These are phyloP conservation scores for Lojkania enalia DNA, from an alignment of 2,329 filamentous ascomycete genomes.

Conservation along the genomic window DNA sequence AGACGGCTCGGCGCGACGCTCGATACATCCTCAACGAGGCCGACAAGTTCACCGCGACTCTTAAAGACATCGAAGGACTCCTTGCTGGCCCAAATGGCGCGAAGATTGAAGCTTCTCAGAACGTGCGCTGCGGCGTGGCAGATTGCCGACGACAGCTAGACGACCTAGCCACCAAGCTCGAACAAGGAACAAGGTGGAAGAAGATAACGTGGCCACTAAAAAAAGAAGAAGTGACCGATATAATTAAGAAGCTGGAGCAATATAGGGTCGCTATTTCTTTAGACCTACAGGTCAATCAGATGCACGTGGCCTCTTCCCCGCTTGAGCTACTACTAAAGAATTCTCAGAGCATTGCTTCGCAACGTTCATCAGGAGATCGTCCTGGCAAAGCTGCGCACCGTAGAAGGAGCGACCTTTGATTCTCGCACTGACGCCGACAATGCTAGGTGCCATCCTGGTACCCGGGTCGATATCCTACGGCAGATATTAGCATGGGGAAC, in stretches of 20 bases:
- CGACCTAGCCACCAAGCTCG: constrained; percentile 6
- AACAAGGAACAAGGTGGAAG: too few species aligned
- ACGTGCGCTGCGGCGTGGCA: constrained; percentile 2
- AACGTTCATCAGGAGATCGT: too few species aligned
- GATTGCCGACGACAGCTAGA: constrained; percentile 6
- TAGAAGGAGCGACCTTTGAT: neutral
- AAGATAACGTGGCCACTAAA: too few species aligned
- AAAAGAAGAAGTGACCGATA: too few species aligned
- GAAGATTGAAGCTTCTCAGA: constrained; percentile 7
- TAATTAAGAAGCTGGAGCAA: too few species aligned
- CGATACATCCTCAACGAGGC: constrained; percentile 6
- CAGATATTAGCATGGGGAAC: constrained; percentile 10
- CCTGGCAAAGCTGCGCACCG: too few species aligned
- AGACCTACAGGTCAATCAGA: too few species aligned
- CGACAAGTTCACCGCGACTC: constrained; percentile 4
- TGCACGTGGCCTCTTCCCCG: too few species aligned
- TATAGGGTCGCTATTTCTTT: too few species aligned
- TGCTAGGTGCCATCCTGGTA: neutral
- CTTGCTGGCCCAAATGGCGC: constrained; percentile 6
- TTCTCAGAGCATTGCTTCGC: too few species aligned
- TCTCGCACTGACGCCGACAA: neutral
- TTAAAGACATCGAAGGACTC: constrained; percentile 7
- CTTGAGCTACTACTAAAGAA: too few species aligned
- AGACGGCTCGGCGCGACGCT: constrained; percentile 5
- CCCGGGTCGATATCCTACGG: constrained; percentile 4